phyloP scores from a whole-genome alignment of 2,329 filamentous ascomycete genomes.

The Diaporthe vaccinii region DNA sequence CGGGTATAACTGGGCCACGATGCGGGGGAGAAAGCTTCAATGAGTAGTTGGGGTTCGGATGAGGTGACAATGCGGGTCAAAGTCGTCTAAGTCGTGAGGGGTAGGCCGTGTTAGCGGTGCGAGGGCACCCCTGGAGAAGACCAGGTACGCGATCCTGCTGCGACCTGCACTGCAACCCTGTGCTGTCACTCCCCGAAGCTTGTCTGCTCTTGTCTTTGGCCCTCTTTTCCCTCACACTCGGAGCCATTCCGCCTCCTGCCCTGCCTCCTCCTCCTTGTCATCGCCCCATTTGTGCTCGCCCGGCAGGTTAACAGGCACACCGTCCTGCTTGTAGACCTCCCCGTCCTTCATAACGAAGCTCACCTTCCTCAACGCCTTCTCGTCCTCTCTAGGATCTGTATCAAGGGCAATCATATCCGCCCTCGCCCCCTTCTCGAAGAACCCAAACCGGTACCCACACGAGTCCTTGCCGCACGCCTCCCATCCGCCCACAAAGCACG shows the following conservation, averaged over 20 bases:
- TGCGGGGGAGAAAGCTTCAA: not conserved
- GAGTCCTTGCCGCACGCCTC: conserved; percentile 66
- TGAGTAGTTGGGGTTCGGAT: not conserved
- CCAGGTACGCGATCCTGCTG: conserved; percentile 25
- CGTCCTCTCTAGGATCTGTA: conserved; percentile 57
- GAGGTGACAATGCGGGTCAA: not conserved
- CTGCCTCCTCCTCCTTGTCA: conserved; percentile 39
- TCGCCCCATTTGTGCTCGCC: conserved; percentile 28
- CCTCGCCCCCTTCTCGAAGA: conserved; percentile 60
- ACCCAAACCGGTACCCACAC: conserved; percentile 66
- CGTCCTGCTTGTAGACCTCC: conserved; percentile 60
- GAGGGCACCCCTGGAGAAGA: not conserved
- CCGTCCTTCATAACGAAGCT: conserved; percentile 71
- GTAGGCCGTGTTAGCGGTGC: not conserved
- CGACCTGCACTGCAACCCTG: not conserved
- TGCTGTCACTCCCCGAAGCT: conserved; percentile 15
- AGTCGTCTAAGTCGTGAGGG: conserved; percentile 26
- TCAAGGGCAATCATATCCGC: conserved; percentile 67
- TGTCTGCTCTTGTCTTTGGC: not conserved
- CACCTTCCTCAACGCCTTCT: conserved; percentile 59
- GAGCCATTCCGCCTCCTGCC: conserved; percentile 6
- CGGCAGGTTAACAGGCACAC: conserved; percentile 45
- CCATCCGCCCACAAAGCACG: conserved; percentile 67
- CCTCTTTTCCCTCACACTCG: not conserved
- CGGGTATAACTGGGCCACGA: conserved; percentile 20